Base-by-base conservation (phyloP, 2,329 filamentous ascomycete genomes). In the Diaporthe sp. region DNA sequence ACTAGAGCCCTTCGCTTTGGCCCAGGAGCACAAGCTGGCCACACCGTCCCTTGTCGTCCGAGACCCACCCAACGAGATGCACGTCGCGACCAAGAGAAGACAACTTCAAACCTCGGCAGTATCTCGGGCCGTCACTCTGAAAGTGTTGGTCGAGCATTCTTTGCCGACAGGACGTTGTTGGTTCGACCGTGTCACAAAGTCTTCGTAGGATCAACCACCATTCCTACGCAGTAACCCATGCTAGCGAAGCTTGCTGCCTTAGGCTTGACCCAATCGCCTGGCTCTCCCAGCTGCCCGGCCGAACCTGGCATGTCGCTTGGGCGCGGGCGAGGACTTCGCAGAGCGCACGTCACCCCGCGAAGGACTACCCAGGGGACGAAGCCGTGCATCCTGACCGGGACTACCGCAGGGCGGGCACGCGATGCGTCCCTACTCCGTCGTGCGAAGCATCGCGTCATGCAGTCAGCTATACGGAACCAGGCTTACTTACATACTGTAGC, bases 391-490 rank as follows among this genome's bases (percentile, higher is more conserved):
- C 61, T 35, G 44, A 44, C 22, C 9, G 2, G 32, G 47, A 39
- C 63, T 68, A 53, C 44, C 17, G 27, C 13, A 42, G 39, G n/a
- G 32, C 8, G 42, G 42, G 22, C 61, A 39, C 47, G 47, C 44
- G 30, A 39, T 51, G 59, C 12, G 61, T 65, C 42, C 42, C 30
- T 10, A 50, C 47, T 53, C 63, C 47, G 47, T 39, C 17, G 44
- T 32, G 63, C 63, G 63, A 53, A 53, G 32, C 47, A 68, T 53
- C 63, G 63, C 63, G 32, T 68, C 32, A 68, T 68, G 47, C 59
- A 63, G 59, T 63, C 59, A 68, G 63, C 63, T 30, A 68, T 3
- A 13, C n/a, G 44, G 50, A 37, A 22, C 32, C 12, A 39, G 47
- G 30, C 42, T 66, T 25, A 50, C 42, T 50, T 66, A n/a, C 63